phyloP scores from a whole-genome alignment of 2,329 filamentous ascomycete species.

The Cladosporium cucumerinum region DNA sequence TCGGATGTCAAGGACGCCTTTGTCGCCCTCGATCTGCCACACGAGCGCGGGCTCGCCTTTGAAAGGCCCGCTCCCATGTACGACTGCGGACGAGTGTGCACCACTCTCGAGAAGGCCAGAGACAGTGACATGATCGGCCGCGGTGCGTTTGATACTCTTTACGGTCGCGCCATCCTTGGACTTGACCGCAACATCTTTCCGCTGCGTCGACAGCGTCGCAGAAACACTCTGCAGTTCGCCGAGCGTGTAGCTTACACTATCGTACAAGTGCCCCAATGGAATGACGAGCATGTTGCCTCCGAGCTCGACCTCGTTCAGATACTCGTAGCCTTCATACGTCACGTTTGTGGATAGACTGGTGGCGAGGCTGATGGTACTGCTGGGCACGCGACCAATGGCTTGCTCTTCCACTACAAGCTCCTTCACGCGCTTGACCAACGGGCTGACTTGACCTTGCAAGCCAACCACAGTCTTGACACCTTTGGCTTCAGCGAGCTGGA shows the following conservation, averaged over 20 bases:
- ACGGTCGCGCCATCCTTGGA: slow-evolving; percentile 34
- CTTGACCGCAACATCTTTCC: slow-evolving; percentile 39
- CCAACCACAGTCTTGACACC: slow-evolving; percentile 47
- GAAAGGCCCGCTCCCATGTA: slow-evolving; percentile 51
- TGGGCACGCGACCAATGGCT: slow-evolving; percentile 41
- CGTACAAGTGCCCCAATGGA: slow-evolving; percentile 42
- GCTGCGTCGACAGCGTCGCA: slow-evolving; percentile 46
- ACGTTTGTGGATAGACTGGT: slow-evolving; percentile 27
- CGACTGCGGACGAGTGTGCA: slow-evolving; percentile 45
- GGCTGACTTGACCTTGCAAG: slow-evolving; percentile 45
- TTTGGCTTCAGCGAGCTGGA: slow-evolving; percentile 39
- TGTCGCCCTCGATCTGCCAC: slow-evolving; percentile 52
- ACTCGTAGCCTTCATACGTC: slow-evolving; percentile 36
- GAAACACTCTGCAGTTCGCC: slow-evolving; percentile 28
- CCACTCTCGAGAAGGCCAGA: slow-evolving; percentile 40
- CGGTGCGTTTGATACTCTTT: slow-evolving; percentile 38
- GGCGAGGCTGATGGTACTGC: slow-evolving; percentile 34
- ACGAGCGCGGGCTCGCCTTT: slow-evolving; percentile 44
- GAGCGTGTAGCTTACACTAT: slow-evolving; percentile 37
- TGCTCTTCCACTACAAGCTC: slow-evolving; percentile 39
- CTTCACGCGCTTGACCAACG: slow-evolving; percentile 42
- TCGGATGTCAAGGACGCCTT: slow-evolving; percentile 40
- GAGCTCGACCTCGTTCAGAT: slow-evolving; percentile 49
- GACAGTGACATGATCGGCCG: slow-evolving; percentile 46
- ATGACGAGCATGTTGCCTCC: slow-evolving; percentile 44